phyloP scores from a whole-genome alignment of 1,139 yeast genomes.

The Kodamaea plutei region DNA sequence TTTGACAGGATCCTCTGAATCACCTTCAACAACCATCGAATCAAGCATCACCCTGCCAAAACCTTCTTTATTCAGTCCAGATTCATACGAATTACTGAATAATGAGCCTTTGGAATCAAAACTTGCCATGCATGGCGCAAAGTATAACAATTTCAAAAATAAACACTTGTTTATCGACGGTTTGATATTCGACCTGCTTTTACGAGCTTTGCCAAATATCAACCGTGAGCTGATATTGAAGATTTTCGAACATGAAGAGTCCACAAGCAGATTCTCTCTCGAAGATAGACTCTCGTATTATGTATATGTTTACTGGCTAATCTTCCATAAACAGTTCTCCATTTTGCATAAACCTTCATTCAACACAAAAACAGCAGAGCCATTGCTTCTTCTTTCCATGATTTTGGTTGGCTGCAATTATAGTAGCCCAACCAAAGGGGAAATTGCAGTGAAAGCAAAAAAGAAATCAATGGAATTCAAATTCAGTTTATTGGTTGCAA shows the following conservation, averaged over 20 bases:
- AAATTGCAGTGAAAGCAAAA: slow-evolving; percentile 10
- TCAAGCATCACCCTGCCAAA: slow-evolving; percentile 25
- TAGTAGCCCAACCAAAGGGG: slow-evolving; percentile 13
- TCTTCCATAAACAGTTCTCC: slow-evolving; percentile 60
- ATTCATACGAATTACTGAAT: slow-evolving; percentile 7
- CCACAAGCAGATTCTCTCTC: slow-evolving; percentile 12
- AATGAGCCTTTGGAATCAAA: slow-evolving; percentile 14
- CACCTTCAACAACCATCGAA: slow-evolving; percentile 37
- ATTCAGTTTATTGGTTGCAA: slow-evolving; percentile 38
- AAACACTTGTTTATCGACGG: slow-evolving; percentile 29
- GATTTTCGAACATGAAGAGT: slow-evolving; percentile 18
- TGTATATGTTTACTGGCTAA: slow-evolving; percentile 46
- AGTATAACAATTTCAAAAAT: slow-evolving; percentile 23
- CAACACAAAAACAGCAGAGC: slow-evolving; percentile 48
- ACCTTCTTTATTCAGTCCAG: slow-evolving; percentile 17
- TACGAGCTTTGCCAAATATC: slow-evolving; percentile 17
- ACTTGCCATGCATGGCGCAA: slow-evolving; percentile 16
- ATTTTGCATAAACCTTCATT: slow-evolving; percentile 63
- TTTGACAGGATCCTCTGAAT: slow-evolving; percentile 21
- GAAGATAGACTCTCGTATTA: slow-evolving; percentile 29
- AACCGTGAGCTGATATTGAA: slow-evolving; percentile 18
- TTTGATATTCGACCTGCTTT: slow-evolving; percentile 16
- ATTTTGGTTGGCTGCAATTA: slow-evolving; percentile 52
- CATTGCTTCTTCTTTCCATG: slow-evolving; percentile 53
- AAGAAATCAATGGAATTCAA: slow-evolving; percentile 25